Conservation (phyloP, 805 yeast genomes). For the Candida sithepensis region DNA sequence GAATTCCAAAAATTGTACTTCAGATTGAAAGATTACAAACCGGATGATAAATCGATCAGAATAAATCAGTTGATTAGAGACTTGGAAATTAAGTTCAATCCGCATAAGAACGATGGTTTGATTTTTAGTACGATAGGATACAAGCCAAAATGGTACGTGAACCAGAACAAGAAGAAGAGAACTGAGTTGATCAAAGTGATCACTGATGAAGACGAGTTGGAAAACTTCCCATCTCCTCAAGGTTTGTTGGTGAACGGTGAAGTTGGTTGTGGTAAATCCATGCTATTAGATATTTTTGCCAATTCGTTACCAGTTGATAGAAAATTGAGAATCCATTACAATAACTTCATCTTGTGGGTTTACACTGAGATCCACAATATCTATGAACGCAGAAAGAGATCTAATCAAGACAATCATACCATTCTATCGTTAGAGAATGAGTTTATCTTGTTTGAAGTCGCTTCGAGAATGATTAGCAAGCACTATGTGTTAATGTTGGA, state of each 20-base stretch:
- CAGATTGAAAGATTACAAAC: constrained; percentile 55
- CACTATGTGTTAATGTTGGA: constrained; percentile 62
- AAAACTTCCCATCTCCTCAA: constrained; percentile 54
- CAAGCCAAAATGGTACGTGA: constrained; percentile 29
- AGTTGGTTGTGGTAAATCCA: constrained; percentile 73
- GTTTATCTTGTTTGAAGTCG: constrained; percentile 61
- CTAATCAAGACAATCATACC: constrained; percentile 31
- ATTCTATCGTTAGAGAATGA: constrained; percentile 51
- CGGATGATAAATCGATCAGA: constrained; percentile 45
- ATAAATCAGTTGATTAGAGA: constrained; percentile 37
- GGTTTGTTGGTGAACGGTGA: constrained; percentile 63
- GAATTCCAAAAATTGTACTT: constrained; percentile 59
- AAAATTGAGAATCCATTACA: constrained; percentile 69
- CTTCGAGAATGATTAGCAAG: constrained; percentile 55
- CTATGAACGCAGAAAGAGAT: constrained; percentile 38
- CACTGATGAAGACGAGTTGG: constrained; percentile 59
- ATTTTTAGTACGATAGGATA: constrained; percentile 27
- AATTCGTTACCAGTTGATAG: constrained; percentile 57
- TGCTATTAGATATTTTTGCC: constrained; percentile 73
- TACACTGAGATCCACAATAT: constrained; percentile 57
- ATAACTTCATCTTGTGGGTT: constrained; percentile 66
- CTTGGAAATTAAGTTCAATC: constrained; percentile 27
- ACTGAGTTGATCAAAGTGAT: constrained; percentile 46
- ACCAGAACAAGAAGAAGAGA: constrained; percentile 11
- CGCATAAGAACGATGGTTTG: constrained; percentile 15